Evolutionary conservation across 2,329 filamentous ascomycete species (phyloP).

Genomic region (Beauveria sp.): DNA sequence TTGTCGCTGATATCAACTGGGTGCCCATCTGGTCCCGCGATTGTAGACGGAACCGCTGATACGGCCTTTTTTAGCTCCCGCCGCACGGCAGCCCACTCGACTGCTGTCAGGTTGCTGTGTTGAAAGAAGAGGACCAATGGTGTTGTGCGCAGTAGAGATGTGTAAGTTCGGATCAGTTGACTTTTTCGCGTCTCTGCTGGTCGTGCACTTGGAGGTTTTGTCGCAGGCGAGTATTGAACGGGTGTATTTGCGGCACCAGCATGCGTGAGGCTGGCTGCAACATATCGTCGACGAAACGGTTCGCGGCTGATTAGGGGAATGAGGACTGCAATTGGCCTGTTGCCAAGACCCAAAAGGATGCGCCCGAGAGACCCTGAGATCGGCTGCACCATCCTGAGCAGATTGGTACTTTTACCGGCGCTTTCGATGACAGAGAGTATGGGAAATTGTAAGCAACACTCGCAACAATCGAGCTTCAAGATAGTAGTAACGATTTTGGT

Average conservation of each 20-base stretch:
- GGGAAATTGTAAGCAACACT: background rate
- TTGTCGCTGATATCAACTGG: slow-evolving; percentile 45
- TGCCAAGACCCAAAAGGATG: background rate
- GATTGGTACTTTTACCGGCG: background rate
- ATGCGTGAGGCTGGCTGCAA: slow-evolving; percentile 12
- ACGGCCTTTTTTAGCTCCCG: slow-evolving; percentile 38
- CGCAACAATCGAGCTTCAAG: background rate
- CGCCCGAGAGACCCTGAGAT: background rate
- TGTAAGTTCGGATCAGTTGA: slow-evolving; percentile 79
- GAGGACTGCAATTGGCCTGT: background rate
- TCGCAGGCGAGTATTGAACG: slow-evolving; percentile 49
- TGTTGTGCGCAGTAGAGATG: slow-evolving; percentile 76
- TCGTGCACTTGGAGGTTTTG: slow-evolving; percentile 82
- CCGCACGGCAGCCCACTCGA: slow-evolving; percentile 47
- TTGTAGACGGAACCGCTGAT: slow-evolving; percentile 30
- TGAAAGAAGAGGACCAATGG: slow-evolving; percentile 81
- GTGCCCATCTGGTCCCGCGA: slow-evolving; percentile 19
- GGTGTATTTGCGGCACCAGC: slow-evolving; percentile 26
- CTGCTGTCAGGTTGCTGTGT: slow-evolving; percentile 60
- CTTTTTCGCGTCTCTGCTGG: slow-evolving; percentile 82
- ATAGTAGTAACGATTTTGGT: background rate
- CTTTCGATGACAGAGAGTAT: background rate
- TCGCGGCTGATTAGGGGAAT: background rate
- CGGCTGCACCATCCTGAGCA: slow-evolving; percentile 3
- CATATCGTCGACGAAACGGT: slow-evolving; percentile 1